These are phyloP conservation scores for Pyrenula massariospora DNA, from an alignment of 495 filamentous ascomycete species.

Conservation along the genomic window DNA sequence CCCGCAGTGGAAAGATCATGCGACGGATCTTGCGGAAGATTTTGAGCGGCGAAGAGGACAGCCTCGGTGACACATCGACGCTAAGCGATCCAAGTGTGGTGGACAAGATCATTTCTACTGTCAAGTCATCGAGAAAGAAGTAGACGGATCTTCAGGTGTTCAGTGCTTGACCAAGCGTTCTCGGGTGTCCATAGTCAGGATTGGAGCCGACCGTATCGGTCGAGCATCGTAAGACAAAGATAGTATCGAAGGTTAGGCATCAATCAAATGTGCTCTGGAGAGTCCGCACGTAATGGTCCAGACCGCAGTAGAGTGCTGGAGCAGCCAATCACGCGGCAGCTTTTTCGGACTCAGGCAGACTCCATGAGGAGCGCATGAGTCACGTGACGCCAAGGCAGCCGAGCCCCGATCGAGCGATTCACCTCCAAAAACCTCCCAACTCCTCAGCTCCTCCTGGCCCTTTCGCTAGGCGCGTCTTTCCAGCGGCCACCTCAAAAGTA, in stretches of 20 bases:
- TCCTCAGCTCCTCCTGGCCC: background rate
- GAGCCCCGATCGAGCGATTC: background rate
- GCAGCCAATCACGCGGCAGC: background rate
- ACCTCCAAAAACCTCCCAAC: too few relatives aligned
- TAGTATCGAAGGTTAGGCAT: background rate
- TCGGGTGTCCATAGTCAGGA: too few relatives aligned
- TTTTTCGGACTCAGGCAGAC: background rate
- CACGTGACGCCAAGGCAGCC: background rate
- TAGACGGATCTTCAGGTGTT: constrained; percentile 10
- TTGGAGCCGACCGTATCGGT: too few relatives aligned
- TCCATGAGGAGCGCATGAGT: background rate
- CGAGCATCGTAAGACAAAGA: background rate
- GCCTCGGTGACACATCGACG: constrained; percentile 84
- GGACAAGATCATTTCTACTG: constrained; percentile 72
- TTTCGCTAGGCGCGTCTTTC: background rate
- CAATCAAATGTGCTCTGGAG: background rate
- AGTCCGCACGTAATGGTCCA: background rate
- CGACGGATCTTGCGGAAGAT: constrained; percentile 94
- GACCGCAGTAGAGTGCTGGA: background rate
- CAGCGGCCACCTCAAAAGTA: background rate
- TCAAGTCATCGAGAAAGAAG: constrained; percentile 52
- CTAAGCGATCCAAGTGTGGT: constrained; percentile 86
- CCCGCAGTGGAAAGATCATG: constrained; percentile 97
- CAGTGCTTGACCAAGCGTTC: background rate
- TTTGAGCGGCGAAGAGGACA: constrained; percentile 90